Evolutionary conservation across 495 filamentous ascomycete species (phyloP).

Genomic region (Penicillium maclennaniae): DNA sequence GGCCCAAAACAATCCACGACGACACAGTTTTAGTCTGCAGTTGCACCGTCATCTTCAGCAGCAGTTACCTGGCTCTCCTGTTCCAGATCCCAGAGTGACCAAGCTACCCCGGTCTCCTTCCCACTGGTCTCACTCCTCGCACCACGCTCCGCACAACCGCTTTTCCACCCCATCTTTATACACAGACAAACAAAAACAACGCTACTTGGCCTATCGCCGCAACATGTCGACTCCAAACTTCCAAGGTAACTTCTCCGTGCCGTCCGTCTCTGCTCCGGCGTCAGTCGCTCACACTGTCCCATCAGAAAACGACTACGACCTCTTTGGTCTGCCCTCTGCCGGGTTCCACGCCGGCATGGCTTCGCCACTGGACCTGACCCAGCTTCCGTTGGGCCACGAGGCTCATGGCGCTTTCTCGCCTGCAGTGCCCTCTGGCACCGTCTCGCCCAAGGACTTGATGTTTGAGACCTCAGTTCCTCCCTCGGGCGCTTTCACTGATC

Average conservation of each 20-base stretch:
- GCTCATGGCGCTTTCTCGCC: constrained; percentile 11
- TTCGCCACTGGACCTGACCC: constrained; percentile 20
- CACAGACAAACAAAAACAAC: constrained; percentile 25
- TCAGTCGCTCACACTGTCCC: constrained; percentile 3
- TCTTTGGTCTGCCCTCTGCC: constrained; percentile 34
- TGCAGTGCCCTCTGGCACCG: constrained; percentile 49
- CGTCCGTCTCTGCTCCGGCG: not conserved
- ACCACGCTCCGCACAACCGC: constrained; percentile 43
- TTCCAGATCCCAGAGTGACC: constrained; percentile 36
- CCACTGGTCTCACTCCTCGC: constrained; percentile 40
- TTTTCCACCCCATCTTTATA: constrained; percentile 53
- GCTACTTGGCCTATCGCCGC: constrained; percentile 21
- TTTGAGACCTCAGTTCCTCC: constrained; percentile 75
- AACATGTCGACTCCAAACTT: constrained; percentile 44
- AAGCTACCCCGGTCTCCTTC: constrained; percentile 41
- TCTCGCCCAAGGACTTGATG: constrained; percentile 84
- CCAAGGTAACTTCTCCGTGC: constrained; percentile 18
- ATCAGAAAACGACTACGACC: constrained; percentile 21
- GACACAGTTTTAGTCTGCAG: constrained; percentile 35
- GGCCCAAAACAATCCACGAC: constrained; percentile 34
- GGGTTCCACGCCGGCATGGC: constrained; percentile 30
- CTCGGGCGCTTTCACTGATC: constrained; percentile 74
- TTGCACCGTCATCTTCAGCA: constrained; percentile 37
- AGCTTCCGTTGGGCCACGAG: constrained; percentile 14
- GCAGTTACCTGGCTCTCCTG: constrained; percentile 34